Evolutionary conservation across 345 rosid genomes (phyloP).

Genomic region (Acer yangbiense): DNA sequence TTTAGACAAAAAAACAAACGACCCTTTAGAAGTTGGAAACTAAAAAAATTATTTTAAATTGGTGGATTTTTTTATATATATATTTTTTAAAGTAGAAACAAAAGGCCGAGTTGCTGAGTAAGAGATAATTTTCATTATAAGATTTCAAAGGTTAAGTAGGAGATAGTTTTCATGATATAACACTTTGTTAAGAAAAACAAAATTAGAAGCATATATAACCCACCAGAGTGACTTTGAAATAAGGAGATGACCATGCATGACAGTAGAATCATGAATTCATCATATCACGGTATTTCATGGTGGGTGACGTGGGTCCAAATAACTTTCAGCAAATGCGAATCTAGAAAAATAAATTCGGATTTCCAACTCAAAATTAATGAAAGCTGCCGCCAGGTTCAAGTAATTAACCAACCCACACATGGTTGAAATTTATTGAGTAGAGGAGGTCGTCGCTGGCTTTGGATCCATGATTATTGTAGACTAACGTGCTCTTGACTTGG

Average conservation of each 20-base stretch:
- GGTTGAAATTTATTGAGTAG: neutral
- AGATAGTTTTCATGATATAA: too few species aligned
- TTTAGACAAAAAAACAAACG: too few species aligned
- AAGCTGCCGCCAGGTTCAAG: neutral
- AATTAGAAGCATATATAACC: too few species aligned
- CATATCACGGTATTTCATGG: neutral
- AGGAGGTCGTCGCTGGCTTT: neutral
- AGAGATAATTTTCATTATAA: too few species aligned
- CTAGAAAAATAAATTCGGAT: neutral
- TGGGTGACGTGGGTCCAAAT: neutral
- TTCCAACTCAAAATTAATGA: neutral
- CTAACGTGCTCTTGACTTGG: neutral
- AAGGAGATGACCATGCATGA: neutral
- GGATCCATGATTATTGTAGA: neutral
- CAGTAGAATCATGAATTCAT: neutral
- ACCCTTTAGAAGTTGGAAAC: neutral
- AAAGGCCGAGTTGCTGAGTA: neutral
- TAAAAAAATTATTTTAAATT: too few species aligned
- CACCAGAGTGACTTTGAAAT: too few species aligned
- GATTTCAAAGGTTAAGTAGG: too few species aligned
- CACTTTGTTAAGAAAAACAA: too few species aligned
- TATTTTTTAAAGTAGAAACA: neutral
- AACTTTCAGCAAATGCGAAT: neutral
- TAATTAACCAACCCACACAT: neutral
- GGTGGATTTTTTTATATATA: too few species aligned